These are phyloP conservation scores for Rhodotorula sphaerocarpa DNA, from an alignment of 768 basidiomycete genomes.

Conservation along the genomic window DNA sequence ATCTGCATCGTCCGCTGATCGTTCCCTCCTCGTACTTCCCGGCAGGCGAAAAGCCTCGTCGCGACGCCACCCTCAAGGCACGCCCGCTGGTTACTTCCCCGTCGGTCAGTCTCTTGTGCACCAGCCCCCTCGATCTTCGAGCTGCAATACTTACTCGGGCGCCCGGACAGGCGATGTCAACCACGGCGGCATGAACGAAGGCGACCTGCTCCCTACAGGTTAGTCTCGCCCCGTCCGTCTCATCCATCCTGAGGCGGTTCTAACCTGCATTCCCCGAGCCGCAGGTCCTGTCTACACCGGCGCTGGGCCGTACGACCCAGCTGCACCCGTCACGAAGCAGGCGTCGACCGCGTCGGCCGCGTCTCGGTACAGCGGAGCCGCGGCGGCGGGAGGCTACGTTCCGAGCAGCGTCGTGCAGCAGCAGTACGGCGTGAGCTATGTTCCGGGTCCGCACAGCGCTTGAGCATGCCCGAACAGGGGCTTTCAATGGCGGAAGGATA, in stretches of 20 bases:
- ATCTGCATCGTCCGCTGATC: neutral
- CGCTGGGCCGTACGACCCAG: neutral
- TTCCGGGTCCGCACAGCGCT: too few species aligned
- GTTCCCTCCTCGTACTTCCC: neutral
- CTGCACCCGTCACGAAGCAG: neutral
- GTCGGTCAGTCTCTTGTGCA: neutral
- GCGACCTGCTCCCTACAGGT: neutral
- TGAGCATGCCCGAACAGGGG: too few species aligned
- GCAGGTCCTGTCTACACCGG: neutral
- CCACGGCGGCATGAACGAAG: neutral
- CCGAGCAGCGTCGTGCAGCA: slow-evolving; percentile 10
- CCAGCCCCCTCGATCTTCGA: too few species aligned
- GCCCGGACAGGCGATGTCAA: neutral
- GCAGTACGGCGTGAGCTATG: slow-evolving; percentile 8
- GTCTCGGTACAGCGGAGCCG: too few species aligned
- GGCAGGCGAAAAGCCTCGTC: slow-evolving; percentile 3
- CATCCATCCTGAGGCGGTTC: too few species aligned
- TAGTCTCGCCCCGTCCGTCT: too few species aligned
- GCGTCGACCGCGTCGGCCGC: neutral
- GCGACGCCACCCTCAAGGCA: neutral
- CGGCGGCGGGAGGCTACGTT: slow-evolving; percentile 9
- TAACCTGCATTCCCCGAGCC: neutral
- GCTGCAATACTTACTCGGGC: neutral
- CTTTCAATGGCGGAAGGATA: too few species aligned
- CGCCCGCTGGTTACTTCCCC: neutral